Evolutionary conservation across 208 protist species (phyloP), one percentile per base, ranked within the genome.

Genomic region (Naegleria lovaniensis): DNA sequence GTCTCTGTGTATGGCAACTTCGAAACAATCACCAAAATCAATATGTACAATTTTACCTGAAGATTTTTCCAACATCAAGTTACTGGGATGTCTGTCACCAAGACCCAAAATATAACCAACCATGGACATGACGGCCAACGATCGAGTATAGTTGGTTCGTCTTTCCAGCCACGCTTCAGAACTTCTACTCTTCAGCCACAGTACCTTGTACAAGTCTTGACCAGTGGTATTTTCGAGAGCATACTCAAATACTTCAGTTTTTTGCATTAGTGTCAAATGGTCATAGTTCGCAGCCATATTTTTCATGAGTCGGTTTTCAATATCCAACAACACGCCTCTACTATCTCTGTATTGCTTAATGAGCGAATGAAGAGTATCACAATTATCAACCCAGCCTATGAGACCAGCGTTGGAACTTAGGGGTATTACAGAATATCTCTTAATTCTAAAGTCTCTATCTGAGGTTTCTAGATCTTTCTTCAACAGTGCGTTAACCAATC

Each of bases 11-110:
- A 99, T 99, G 0, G 99, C 99, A 5, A 99, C 98, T 93, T 99
- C 99, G 92, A 99, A 99, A 93, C 99, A 99, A 94, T 99, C 99
- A 89, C 99, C 99, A 95, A 99, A 99, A 95, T 99, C 99, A 94
- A 99, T 99, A 95, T 99, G 99, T 33, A 99, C 95, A 36, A 99
- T 97, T 41, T 98, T 97, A 89, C 99, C 99, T 33, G 98, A 98
- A 40, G 96, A 95, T 40, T 98, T 96, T 91, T 99, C 95, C 6
- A 99, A 93, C 99, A 99, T 99, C 0, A 99, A 93, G 93, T 99
- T 99, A 92, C 96, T 98, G 40, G 99, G 98, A 93, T 99, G 99
- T 16, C 99, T 96, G 94, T 99, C 99, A 83, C 99, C 99, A 11
- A 99, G 95, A 9, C 99, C 99, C 0, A 99, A 94, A 39, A 99